Evolutionary conservation across 2,329 filamentous ascomycete genomes (phyloP).

Genomic region (Didymosphaeria variabile): DNA sequence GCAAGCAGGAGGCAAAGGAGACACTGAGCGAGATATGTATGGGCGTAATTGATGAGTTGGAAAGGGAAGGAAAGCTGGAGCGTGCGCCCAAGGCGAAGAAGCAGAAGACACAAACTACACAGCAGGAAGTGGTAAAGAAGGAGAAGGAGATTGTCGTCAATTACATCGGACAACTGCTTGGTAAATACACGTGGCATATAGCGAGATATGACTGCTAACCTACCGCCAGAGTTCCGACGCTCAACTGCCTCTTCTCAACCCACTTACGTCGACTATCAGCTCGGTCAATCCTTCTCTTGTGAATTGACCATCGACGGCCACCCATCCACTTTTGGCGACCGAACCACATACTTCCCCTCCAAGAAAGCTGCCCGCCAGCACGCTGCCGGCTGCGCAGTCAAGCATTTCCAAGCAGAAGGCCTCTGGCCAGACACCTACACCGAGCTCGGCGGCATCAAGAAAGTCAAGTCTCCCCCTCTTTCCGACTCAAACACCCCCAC

Average conservation of each 20-base stretch:
- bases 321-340: conserved; percentile 46
- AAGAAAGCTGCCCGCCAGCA: conserved; percentile 55
- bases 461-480: conserved; percentile 28
- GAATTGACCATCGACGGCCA: conserved; percentile 38
- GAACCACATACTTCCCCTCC: conserved; percentile 39
- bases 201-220: conserved; percentile 14
- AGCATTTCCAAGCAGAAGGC: conserved; percentile 50
- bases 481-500: not conserved
- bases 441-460: conserved; percentile 40
- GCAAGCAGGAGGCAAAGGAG: conserved; percentile 57
- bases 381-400: conserved; percentile 53
- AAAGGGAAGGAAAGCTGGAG: conserved; percentile 30
- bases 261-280: conserved; percentile 48
- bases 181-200: conserved; percentile 31
- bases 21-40: conserved; percentile 43
- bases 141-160: conserved; percentile 36
- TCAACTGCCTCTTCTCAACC: conserved; percentile 36
- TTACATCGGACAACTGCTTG: conserved; percentile 51
- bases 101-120: not conserved
- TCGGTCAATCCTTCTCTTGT: conserved; percentile 45
- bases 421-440: conserved; percentile 37
- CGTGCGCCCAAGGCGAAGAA: conserved; percentile 28
- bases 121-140: conserved; percentile 8
- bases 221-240: conserved; percentile 42
- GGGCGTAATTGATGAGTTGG: conserved; percentile 36